phyloP scores from a whole-genome alignment of 2,329 filamentous ascomycete genomes.

The Diaporthe ampelina region DNA sequence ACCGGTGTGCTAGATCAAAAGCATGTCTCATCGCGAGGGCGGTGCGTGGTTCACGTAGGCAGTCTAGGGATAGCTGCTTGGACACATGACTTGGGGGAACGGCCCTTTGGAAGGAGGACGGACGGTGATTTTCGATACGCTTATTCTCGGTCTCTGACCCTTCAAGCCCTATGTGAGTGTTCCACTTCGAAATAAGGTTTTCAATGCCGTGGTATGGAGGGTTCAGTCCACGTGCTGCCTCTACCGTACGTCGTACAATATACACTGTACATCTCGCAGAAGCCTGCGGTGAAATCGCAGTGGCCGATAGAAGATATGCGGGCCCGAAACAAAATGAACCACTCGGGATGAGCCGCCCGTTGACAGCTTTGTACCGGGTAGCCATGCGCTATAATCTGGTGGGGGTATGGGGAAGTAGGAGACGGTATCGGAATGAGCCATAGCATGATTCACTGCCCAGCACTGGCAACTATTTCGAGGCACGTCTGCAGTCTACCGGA shows the following conservation, averaged over 20 bases:
- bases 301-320: conserved; percentile 11
- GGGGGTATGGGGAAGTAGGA: conserved; percentile 10
- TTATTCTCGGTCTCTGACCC: neutral
- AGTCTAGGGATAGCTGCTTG: neutral
- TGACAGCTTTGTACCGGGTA: conserved; percentile 11
- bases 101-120: neutral
- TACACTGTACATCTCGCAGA: conserved; percentile 7
- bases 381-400: conserved; percentile 9
- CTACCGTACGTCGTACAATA: conserved; percentile 10
- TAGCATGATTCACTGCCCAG: conserved; percentile 11
- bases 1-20: conserved; percentile 20
- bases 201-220: conserved; percentile 7
- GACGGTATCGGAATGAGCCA: conserved; percentile 9
- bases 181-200: conserved; percentile 28
- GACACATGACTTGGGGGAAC: neutral
- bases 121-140: neutral
- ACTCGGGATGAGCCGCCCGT: conserved; percentile 28
- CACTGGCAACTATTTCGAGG: neutral
- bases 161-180: neutral
- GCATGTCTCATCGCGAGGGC: conserved; percentile 22
- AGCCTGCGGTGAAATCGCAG: neutral
- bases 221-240: conserved; percentile 16
- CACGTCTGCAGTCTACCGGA: neutral
- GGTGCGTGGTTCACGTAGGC: neutral
- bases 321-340: conserved; percentile 20